Conservation (phyloP, 2,329 filamentous ascomycete species). For the Chaetomiaceae sp. region DNA sequence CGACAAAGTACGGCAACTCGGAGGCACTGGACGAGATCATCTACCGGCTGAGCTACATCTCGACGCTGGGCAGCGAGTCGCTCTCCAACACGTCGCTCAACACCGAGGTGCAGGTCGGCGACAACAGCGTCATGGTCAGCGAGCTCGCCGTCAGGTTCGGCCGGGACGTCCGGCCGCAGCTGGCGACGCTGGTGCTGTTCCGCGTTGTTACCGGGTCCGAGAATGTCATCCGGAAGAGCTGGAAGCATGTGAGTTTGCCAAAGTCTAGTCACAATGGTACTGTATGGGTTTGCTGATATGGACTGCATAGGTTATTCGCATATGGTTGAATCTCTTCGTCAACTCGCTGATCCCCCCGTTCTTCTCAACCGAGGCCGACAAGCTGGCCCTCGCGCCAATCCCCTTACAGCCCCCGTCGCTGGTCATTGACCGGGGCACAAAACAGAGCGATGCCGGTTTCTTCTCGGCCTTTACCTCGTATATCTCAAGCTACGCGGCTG, state of each 20-base stretch:
- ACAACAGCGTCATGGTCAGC: constrained; percentile 96
- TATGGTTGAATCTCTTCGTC: constrained; percentile 92
- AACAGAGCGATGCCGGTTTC: constrained; percentile 73
- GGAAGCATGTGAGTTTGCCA: constrained; percentile 64
- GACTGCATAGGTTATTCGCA: constrained; percentile 73
- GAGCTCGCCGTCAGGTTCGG: constrained; percentile 95
- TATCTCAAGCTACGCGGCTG: constrained; percentile 96
- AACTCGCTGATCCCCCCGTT: constrained; percentile 88
- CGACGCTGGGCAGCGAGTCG: constrained; percentile 70
- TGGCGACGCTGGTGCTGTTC: constrained; percentile 94
- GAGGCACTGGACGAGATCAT: constrained; percentile 92
- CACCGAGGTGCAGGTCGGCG: constrained; percentile 88
- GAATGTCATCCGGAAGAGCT: constrained; percentile 66
- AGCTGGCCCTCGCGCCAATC: constrained; percentile 71
- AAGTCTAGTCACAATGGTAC: too few species aligned
- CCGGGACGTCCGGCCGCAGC: constrained; percentile 84
- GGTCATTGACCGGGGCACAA: constrained; percentile 80
- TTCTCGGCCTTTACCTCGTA: constrained; percentile 95
- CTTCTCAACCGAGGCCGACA: constrained; percentile 57
- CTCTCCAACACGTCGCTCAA: constrained; percentile 83
- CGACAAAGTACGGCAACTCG: constrained; percentile 73
- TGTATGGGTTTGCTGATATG: constrained; percentile 32
- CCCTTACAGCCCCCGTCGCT: constrained; percentile 88
- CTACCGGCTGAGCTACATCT: constrained; percentile 84
- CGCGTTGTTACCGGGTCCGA: constrained; percentile 85